These are phyloP conservation scores for Talaromyces verruculosus DNA, from an alignment of 2,329 filamentous ascomycete species.

Conservation along the genomic window DNA sequence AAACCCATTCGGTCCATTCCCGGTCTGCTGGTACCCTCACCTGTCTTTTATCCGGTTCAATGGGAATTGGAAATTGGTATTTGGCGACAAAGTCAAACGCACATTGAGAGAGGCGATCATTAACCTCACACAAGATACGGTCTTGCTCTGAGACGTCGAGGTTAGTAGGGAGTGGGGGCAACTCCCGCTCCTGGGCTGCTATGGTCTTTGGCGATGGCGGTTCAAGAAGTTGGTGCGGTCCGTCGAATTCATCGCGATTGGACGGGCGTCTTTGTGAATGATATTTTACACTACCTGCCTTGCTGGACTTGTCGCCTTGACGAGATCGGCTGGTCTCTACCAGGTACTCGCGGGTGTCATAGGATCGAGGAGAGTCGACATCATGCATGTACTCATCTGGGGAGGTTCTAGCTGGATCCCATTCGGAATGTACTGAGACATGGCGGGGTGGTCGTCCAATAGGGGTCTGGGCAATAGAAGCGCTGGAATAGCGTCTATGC, in stretches of 20 bases:
- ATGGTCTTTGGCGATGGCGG: constrained; percentile 69
- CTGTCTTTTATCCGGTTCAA: constrained; percentile 78
- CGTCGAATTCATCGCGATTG: constrained; percentile 86
- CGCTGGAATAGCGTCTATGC: constrained; percentile 33
- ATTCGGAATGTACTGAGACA: constrained; percentile 35
- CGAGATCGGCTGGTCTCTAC: constrained; percentile 37
- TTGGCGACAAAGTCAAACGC: constrained; percentile 89
- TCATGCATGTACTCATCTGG: constrained; percentile 36
- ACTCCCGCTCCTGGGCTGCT: constrained; percentile 73
- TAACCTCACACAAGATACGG: constrained; percentile 74
- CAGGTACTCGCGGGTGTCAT: constrained; percentile 39
- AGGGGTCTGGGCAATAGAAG: constrained; percentile 35
- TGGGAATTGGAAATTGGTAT: constrained; percentile 84
- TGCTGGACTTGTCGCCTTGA: constrained; percentile 30
- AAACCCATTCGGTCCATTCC: constrained; percentile 92
- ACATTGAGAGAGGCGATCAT: constrained; percentile 79
- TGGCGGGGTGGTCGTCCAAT: constrained; percentile 33
- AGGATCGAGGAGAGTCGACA: constrained; percentile 32
- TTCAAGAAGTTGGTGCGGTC: constrained; percentile 77
- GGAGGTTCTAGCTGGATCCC: constrained; percentile 34
- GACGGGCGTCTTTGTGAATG: constrained; percentile 66
- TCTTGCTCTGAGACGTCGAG: constrained; percentile 83
- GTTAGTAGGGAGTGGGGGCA: constrained; percentile 79
- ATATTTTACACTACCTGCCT: constrained; percentile 36
- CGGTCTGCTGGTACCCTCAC: constrained; percentile 72